phyloP scores from a whole-genome alignment of 1,284 basidiomycete genomes.

The Chalciporus sp. region DNA sequence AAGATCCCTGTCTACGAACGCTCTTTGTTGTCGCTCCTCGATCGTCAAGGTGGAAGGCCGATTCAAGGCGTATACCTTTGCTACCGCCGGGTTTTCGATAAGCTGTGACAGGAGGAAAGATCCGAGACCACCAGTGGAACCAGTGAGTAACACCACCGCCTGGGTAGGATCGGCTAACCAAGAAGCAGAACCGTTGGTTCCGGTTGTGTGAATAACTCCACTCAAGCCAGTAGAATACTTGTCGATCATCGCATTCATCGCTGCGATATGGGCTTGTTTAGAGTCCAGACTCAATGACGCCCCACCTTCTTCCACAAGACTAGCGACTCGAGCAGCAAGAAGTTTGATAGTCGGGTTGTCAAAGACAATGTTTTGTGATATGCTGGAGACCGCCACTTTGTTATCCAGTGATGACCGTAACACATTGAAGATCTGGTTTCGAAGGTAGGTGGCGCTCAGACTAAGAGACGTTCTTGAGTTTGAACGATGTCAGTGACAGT shows the following conservation, averaged over 20 bases:
- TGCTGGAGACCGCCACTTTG: slow-evolving; percentile 1
- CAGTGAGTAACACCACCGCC: slow-evolving; percentile 29
- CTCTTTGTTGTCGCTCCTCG: slow-evolving; percentile 7
- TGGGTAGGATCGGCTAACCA: no score
- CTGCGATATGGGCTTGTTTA: slow-evolving; percentile 10
- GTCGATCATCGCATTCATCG: slow-evolving; percentile 25
- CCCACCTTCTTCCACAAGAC: slow-evolving; percentile 10
- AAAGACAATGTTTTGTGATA: slow-evolving; percentile 27
- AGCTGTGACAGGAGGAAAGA: slow-evolving; percentile 26
- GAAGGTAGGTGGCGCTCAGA: slow-evolving; percentile 37
- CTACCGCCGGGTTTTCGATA: slow-evolving; percentile 14
- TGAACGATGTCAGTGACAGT: no score
- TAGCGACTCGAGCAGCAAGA: slow-evolving; percentile 16
- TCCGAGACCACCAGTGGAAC: slow-evolving; percentile 35
- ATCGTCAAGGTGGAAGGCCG: slow-evolving; percentile 10
- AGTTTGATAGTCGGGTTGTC: slow-evolving; percentile 29
- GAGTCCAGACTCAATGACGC: not conserved
- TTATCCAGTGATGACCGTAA: slow-evolving; percentile 25
- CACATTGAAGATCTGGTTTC: slow-evolving; percentile 35
- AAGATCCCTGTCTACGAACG: slow-evolving; percentile 15
- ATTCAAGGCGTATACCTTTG: slow-evolving; percentile 30
- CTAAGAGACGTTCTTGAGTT: slow-evolving; percentile 11
- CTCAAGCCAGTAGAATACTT: slow-evolving; percentile 1
- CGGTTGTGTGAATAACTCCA: no score
- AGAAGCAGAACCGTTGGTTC: not conserved